These are phyloP conservation scores for Rhypophila decipiens DNA, from an alignment of 495 filamentous ascomycete genomes.

Conservation along the genomic window DNA sequence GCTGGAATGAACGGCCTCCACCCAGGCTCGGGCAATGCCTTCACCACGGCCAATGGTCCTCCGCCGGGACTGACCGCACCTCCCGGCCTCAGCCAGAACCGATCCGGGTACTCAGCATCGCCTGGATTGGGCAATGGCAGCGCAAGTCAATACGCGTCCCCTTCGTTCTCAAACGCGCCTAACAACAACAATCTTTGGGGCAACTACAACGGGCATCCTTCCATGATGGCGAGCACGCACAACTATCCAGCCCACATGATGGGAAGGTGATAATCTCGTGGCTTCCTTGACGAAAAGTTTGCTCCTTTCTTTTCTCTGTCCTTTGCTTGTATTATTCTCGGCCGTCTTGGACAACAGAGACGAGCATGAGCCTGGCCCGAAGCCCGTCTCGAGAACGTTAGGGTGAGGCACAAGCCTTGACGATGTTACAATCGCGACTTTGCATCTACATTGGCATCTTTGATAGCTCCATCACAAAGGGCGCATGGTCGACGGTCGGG, in stretches of 20 bases:
- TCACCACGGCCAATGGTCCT: constrained; percentile 66
- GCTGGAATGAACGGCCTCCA: constrained; percentile 42
- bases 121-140: constrained; percentile 9
- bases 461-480: constrained; percentile 8
- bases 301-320: not conserved
- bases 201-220: constrained; percentile 14
- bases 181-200: constrained; percentile 22
- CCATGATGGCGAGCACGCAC: constrained; percentile 13
- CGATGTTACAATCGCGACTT: constrained; percentile 2
- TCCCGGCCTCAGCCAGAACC: constrained; percentile 53
- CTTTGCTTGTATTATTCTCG: not conserved
- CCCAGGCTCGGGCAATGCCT: constrained; percentile 42
- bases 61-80: constrained; percentile 67
- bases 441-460: constrained; percentile 11
- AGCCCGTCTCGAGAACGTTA: no score
- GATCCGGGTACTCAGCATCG: constrained; percentile 24
- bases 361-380: no score
- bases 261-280: constrained; percentile 23
- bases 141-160: constrained; percentile 12
- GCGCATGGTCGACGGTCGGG: constrained; percentile 15
- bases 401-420: not conserved
- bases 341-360: not conserved
- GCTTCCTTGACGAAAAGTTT: constrained; percentile 2
- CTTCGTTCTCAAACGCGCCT: constrained; percentile 11
- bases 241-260: constrained; percentile 25